Base-by-base conservation (phyloP, 1,139 yeast species). In the Candida neerlandica region DNA sequence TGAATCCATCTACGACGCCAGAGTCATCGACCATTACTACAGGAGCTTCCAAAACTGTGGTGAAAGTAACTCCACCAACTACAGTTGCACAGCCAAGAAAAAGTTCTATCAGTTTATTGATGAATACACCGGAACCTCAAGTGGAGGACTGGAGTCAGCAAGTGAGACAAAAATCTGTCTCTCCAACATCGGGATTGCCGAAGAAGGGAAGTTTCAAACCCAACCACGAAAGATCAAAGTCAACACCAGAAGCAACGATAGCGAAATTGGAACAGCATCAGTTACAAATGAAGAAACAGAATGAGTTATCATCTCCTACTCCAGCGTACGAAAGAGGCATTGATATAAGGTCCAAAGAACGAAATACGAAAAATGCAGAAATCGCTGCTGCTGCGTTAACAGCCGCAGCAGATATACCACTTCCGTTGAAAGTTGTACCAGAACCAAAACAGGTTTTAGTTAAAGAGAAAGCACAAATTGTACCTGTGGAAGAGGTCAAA, bases 341-440 rank as follows among this genome's bases (percentile, higher is more conserved):
- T 26, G 71, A 71, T 55, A 59, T 66, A 39, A 71, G 67, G 43
- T 65, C 69, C 5, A 73, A 75, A 1, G 69, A 68, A 52, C 52
- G 77, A 45, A 70, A 67, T 50, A 69, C 61, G 33, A 67, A 70
- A 51, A 82, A 82, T 58, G 87, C 86, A 1, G 74, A 76, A 52
- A 82, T 84, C 23, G 89, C 89, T 0, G 89, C 89, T 2, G 89
- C 88, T 9, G 89, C 89, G 0, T 69, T 84, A 46, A 88, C 89
- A 1, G 88, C 85, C 0, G 89, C 89, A 1, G 88, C 88, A 5
- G 87, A 82, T 44, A 76, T 80, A 5, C 89, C 89, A 0, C 60
- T 84, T 34, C 87, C 87, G 0, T 65, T 81, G 39, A 55, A 55
- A 37, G 47, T 37, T 7, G 42, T 40, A n/a, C 29, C 32, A 4